Base-by-base conservation (phyloP, 2,329 filamentous ascomycete genomes). In the Aspergillus jensenii region DNA sequence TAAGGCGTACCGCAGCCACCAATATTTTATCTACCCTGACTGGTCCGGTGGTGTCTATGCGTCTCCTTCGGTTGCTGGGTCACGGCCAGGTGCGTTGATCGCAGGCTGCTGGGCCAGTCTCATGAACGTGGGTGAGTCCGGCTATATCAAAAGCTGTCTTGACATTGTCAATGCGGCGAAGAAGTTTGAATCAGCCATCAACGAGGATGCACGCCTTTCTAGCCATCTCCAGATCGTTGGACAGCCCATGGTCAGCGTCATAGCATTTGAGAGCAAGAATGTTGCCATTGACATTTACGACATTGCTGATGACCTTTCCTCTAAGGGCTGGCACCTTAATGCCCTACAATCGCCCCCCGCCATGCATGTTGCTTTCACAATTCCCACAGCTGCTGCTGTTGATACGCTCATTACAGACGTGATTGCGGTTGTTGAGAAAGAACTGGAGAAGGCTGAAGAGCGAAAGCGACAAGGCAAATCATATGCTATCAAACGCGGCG, bases 21-120 rank as follows among this genome's bases (percentile, higher is more conserved):
- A 99, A 77, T 99, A 99, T 82, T 99, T 96, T 76, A 89, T 99
- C 72, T 91, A 89, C 33, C 89, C 95, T 6, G 90, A 96, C 77
- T 99, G 95, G 95, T 87, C 90, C 9, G 95, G 95, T 59, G 95
- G 95, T 68, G 92, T 99, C 8, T 99, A 99, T 75, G 95, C 92
- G 41, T 96, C 90, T 1, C 95, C 95, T 0, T 90, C 89, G 5
- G 90, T 98, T 52, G 93, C 95, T 1, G 95, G 95, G 6, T 96
- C 91, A 1, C 87, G 95, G 1, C 93, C 95, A 0, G 95, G 95
- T 47, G 93, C 95, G 2, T 82, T 99, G 56, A 99, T 99, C 65
- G 95, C 95, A 1, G 93, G 90, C 48, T 96, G 93, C 81, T 99
- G 96, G 95, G 88, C 93, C 2, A 91, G 87, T 74, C 81, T 99